Base-by-base conservation (phyloP, 495 filamentous ascomycete genomes). In the Mytilinidion resinicola region DNA sequence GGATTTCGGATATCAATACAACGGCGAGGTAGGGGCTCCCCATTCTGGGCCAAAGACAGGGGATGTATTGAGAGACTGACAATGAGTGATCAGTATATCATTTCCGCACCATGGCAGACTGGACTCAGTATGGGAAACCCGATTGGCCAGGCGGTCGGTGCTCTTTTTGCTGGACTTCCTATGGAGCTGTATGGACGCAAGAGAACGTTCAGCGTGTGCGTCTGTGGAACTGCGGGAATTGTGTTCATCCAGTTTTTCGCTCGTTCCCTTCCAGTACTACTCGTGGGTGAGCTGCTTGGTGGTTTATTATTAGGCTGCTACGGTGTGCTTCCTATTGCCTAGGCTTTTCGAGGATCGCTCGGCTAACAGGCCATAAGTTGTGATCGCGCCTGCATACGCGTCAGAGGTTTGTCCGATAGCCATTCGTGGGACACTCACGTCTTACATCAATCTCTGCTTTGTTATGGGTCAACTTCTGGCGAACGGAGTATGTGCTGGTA, bases 161-260 rank as follows among this genome's bases (percentile, higher is more conserved):
- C 70, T 6, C 54, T 70, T 3, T 59, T 55, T 15, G 70, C 69
- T 7, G 60, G 60, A 6, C 67, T 64, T 30, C 72, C 72, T 0
- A 69, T 74, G 69, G 72, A 74, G 47, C 63, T 57, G 59, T 72
- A 65, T 43, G 72, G 70, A 1, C 51, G 72, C 9, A 70, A 70
- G 55, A 54, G 44, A 52, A 73, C 69, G 0, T 71, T 74, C 53
- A 62, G 59, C 4, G 58, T 54, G n/a, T 74, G 70, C 42, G 69
- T 71, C 0, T 33, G 70, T 39, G 65, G 70, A 15, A 71, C 75
- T 42, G 72, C 75, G 36, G 67, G 70, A 50, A 67, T 75, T 51
- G 70, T 77, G 55, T 79, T 83, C 65, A 62, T 82, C 10, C 79
- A 79, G 43, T 78, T 78, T 49, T 81, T 83, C 56, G 74, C 76